Evolutionary conservation across 805 yeast genomes (phyloP).

Genomic region (Wickerhamomyces ciferrii): DNA sequence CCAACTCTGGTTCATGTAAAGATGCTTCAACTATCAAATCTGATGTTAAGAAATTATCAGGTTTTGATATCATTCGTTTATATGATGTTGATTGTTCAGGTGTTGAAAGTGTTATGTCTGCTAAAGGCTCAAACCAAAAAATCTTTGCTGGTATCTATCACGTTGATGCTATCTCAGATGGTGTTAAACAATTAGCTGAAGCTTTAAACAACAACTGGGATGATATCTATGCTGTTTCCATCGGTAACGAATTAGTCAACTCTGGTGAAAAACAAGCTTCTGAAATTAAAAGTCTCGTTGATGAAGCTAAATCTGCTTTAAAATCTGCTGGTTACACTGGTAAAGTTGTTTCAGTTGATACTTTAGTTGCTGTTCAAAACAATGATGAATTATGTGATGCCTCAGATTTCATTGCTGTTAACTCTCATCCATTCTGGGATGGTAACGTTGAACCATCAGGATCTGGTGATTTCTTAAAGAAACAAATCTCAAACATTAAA

Average conservation of each 20-base stretch:
- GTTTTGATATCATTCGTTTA: conserved; percentile 48
- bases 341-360: conserved; percentile 58
- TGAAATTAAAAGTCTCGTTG: conserved; percentile 42
- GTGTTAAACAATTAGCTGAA: conserved; percentile 35
- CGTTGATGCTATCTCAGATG: conserved; percentile 35
- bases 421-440: conserved; percentile 64
- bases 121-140: conserved; percentile 42
- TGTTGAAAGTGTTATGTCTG: conserved; percentile 44
- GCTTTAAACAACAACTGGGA: conserved; percentile 50
- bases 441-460: conserved; percentile 44
- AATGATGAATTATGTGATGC: conserved; percentile 49
- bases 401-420: conserved; percentile 61
- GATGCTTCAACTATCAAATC: conserved; percentile 37
- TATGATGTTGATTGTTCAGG: conserved; percentile 62
- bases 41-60: conserved; percentile 40
- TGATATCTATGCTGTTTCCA: conserved; percentile 51
- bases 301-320: conserved; percentile 40
- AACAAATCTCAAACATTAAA: conserved; percentile 41
- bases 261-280: conserved; percentile 40
- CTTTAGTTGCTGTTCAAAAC: conserved; percentile 51
- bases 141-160: conserved; percentile 57
- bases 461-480: conserved; percentile 48
- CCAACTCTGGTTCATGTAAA: conserved; percentile 51
- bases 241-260: conserved; percentile 65
- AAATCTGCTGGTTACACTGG: conserved; percentile 45